Evolutionary conservation across 164 flowering plant species (phyloP).

Genomic region (Vitis vinifera): ASM3070453v1 NC_081818.1:886501-887000

Average conservation of each 20-base stretch:
- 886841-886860: too few species aligned
- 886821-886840: too few species aligned
- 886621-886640: slow-evolving; percentile 64
- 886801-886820: too few species aligned
- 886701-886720: slow-evolving; percentile 88
- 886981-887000: too few species aligned
- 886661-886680: slow-evolving; percentile 96
- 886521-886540: slow-evolving; percentile 51
- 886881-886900: too few species aligned
- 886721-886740: slow-evolving; percentile 98
- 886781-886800: too few species aligned
- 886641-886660: slow-evolving; percentile 92
- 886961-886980: too few species aligned
- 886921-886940: too few species aligned
- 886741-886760: slow-evolving; percentile 87
- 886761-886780: slow-evolving; percentile 36
- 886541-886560: background rate
- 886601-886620: slow-evolving; percentile 40
- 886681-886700: slow-evolving; percentile 95
- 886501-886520: slow-evolving; percentile 65
- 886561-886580: background rate
- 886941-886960: too few species aligned
- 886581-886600: slow-evolving; percentile 4
- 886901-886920: too few species aligned
- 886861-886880: too few species aligned